These are phyloP conservation scores for Globisporangium lucens DNA, from an alignment of 352 stramenopile genomes.

Conservation along the genomic window DNA sequence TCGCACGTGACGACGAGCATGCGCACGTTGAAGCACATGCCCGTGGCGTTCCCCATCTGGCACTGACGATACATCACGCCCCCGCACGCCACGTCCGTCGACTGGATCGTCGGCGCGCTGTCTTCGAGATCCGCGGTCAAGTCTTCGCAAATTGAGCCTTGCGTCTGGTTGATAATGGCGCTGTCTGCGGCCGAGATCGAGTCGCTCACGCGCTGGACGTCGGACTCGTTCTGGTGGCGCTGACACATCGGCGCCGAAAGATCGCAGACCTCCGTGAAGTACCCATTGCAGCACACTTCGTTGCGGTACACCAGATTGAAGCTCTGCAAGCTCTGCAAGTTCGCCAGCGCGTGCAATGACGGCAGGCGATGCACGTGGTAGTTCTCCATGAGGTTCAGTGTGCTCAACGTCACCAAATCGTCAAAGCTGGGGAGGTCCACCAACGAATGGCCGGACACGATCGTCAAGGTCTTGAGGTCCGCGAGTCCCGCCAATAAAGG, in stretches of 20 bases:
- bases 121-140: slow-evolving; percentile 6
- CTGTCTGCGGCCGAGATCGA: slow-evolving; percentile 4
- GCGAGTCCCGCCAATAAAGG: slow-evolving; percentile 11
- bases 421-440: slow-evolving; percentile 14
- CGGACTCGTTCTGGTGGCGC: neutral
- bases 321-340: slow-evolving; percentile 9
- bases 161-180: slow-evolving; percentile 6
- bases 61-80: slow-evolving; percentile 33
- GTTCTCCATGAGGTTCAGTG: slow-evolving; percentile 17
- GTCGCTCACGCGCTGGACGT: slow-evolving; percentile 6
- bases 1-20: slow-evolving; percentile 38
- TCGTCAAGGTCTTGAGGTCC: slow-evolving; percentile 8
- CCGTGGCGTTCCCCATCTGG: slow-evolving; percentile 16
- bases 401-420: slow-evolving; percentile 10
- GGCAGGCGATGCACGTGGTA: slow-evolving; percentile 10
- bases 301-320: slow-evolving; percentile 21
- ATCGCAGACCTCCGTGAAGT: slow-evolving; percentile 16
- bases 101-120: slow-evolving; percentile 20
- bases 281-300: slow-evolving; percentile 22
- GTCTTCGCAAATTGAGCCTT: slow-evolving; percentile 8
- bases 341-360: slow-evolving; percentile 1
- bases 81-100: slow-evolving; percentile 28
- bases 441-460: slow-evolving; percentile 3
- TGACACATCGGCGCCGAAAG: slow-evolving; percentile 4
- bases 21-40: slow-evolving; percentile 36